Conservation (phyloP, 2,329 filamentous ascomycete species). For the Botrytis fabae region DNA sequence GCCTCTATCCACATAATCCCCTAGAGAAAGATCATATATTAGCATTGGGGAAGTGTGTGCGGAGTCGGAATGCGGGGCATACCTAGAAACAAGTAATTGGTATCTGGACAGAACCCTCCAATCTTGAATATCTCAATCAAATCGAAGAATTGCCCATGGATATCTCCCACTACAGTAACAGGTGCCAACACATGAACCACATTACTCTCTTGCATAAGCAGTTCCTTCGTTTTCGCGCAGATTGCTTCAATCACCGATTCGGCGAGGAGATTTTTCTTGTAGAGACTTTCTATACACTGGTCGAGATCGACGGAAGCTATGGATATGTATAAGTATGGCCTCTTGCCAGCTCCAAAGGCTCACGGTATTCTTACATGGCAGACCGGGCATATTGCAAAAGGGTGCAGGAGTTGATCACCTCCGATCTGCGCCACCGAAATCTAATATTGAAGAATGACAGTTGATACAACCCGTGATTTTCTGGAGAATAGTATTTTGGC, state of each 20-base stretch:
- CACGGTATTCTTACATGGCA: conserved; percentile 50
- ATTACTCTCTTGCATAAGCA: conserved; percentile 99
- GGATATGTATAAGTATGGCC: conserved; percentile 3
- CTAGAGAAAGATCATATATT: conserved; percentile 42
- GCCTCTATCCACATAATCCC: conserved; percentile 96
- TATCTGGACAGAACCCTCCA: conserved; percentile 94
- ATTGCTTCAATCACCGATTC: conserved; percentile 98
- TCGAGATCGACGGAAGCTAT: conserved; percentile 94
- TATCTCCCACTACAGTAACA: conserved; percentile 96
- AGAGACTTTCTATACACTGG: conserved; percentile 95
- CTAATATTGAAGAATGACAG: conserved; percentile 28
- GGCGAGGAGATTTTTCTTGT: conserved; percentile 94
- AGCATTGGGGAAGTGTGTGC: conserved; percentile 13
- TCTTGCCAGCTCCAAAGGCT: conserved; percentile 6
- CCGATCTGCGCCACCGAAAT: conserved; percentile 33
- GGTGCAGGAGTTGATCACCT: conserved; percentile 26
- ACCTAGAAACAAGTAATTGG: conserved; percentile 98
- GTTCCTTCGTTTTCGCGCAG: conserved; percentile 98
- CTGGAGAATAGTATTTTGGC: conserved; percentile 34
- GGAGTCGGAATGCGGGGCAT: conserved; percentile 26
- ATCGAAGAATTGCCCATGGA: conserved; percentile 98
- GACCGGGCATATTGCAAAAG: conserved; percentile 53
- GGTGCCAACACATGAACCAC: conserved; percentile 95
- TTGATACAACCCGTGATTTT: conserved; percentile 34
- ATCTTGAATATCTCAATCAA: conserved; percentile 99